Conservation (phyloP, 306 rosid species). For the Lathyrus tuberosus region DNA sequence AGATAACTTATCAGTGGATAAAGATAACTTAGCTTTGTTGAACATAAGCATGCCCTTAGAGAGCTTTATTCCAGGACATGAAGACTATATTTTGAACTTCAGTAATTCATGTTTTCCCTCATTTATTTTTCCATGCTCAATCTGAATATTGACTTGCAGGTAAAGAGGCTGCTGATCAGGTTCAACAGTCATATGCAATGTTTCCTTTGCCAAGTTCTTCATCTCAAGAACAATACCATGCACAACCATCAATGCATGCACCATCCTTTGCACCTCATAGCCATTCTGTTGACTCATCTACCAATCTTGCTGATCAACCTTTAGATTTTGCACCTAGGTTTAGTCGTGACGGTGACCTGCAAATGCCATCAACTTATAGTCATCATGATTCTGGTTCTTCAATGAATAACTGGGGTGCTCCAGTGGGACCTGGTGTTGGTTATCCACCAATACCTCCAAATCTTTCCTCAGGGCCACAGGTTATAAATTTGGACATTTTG, state of each 20-base stretch:
- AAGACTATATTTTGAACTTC: constrained; percentile 30
- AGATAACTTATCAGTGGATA: background rate
- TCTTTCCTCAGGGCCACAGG: constrained; percentile 84
- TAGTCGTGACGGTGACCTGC: constrained; percentile 58
- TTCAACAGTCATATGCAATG: constrained; percentile 57
- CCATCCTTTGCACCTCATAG: constrained; percentile 50
- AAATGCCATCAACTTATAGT: constrained; percentile 58
- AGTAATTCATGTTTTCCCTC: constrained; percentile 1
- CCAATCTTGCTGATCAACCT: constrained; percentile 89
- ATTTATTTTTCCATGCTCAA: constrained; percentile 30
- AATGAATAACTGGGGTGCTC: constrained; percentile 68
- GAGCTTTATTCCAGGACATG: constrained; percentile 21
- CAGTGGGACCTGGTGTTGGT: constrained; percentile 61
- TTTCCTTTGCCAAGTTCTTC: constrained; percentile 53
- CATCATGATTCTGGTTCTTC: constrained; percentile 68
- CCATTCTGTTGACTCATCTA: constrained; percentile 55
- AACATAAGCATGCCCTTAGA: constrained; percentile 15
- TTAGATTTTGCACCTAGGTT: constrained; percentile 85
- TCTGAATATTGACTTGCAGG: constrained; percentile 67
- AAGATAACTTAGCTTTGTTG: constrained; percentile 23
- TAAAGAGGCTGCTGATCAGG: constrained; percentile 57
- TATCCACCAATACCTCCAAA: constrained; percentile 67
- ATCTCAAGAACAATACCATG: constrained; percentile 61
- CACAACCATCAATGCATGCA: constrained; percentile 56
- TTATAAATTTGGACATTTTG: constrained; percentile 43